These are phyloP conservation scores for Akanthomyces muscarius DNA, from an alignment of 2,329 filamentous ascomycete species.

Conservation along the genomic window DNA sequence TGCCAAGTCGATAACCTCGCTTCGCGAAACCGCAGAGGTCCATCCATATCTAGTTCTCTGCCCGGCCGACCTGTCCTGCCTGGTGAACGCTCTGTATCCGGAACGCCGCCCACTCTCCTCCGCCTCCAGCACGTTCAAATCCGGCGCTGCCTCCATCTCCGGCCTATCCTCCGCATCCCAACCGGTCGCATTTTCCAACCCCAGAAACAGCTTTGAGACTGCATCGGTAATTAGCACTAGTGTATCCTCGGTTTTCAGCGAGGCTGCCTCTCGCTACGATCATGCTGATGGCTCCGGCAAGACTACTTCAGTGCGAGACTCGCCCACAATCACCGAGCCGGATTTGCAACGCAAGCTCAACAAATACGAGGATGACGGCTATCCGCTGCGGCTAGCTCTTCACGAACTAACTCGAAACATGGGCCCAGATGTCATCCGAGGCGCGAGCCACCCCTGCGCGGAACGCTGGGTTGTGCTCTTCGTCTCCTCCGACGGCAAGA, in stretches of 20 bases:
- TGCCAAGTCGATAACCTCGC: conserved; percentile 66
- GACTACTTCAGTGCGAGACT: conserved; percentile 50
- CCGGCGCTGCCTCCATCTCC: conserved; percentile 62
- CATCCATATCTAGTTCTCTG: conserved; percentile 77
- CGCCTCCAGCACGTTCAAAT: conserved; percentile 59
- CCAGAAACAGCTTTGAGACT: conserved; percentile 58
- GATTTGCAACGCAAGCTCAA: conserved; percentile 41
- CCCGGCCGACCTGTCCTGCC: conserved; percentile 71
- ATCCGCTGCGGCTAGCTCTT: conserved; percentile 61
- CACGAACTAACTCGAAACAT: conserved; percentile 67
- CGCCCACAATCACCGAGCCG: conserved; percentile 46
- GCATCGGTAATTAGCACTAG: conserved; percentile 70
- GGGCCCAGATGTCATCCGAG: conserved; percentile 60
- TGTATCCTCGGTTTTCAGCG: conserved; percentile 67
- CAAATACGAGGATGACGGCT: conserved; percentile 61
- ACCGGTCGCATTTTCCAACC: conserved; percentile 58
- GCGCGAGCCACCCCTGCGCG: conserved; percentile 71
- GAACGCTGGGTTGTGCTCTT: conserved; percentile 82
- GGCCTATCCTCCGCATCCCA: conserved; percentile 66
- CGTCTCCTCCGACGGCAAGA: conserved; percentile 67
- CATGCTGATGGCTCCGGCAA: conserved; percentile 53
- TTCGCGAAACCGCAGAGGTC: conserved; percentile 72
- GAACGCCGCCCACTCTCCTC: conserved; percentile 62
- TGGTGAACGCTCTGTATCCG: conserved; percentile 81
- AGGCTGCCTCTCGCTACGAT: conserved; percentile 61